Evolutionary conservation across 768 basidiomycete genomes (phyloP).

Genomic region (Tulasnella sp.): DNA sequence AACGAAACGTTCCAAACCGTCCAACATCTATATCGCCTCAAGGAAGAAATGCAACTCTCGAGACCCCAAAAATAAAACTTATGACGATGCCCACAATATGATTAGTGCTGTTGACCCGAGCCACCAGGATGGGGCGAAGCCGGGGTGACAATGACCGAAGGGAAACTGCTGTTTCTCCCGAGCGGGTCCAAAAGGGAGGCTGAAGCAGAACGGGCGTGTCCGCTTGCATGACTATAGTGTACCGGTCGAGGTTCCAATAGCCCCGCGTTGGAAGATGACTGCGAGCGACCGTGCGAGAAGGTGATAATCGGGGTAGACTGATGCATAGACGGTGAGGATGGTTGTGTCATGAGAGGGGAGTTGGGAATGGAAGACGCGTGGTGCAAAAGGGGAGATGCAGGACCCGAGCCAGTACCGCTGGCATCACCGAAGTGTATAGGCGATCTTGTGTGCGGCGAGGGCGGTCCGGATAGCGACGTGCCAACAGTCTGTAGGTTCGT

Average conservation of each 20-base stretch:
- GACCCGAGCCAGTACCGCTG: not conserved
- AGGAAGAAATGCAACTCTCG: not conserved
- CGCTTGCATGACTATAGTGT: not conserved
- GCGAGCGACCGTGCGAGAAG: not conserved
- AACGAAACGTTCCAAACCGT: not conserved
- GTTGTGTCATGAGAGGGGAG: not conserved
- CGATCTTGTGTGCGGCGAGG: not conserved
- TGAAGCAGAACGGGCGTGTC: not conserved
- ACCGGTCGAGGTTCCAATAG: not conserved
- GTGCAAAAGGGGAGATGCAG: not conserved
- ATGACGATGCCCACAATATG: not conserved
- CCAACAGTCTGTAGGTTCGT: not conserved
- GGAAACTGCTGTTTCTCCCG: not conserved
- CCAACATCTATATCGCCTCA: constrained; percentile 9
- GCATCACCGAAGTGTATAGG: not conserved
- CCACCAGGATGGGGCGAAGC: not conserved
- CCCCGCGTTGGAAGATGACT: not conserved
- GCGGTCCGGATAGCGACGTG: not conserved
- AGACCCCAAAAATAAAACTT: not conserved
- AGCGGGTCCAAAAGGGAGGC: not conserved
- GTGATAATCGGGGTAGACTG: not conserved
- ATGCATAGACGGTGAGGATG: not conserved
- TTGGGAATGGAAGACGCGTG: not conserved
- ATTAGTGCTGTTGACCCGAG: not conserved
- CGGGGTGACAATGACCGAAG: not conserved